Conservation (phyloP, 164 flowering plant species). For the Cinnamomum micranthum region DNA sequence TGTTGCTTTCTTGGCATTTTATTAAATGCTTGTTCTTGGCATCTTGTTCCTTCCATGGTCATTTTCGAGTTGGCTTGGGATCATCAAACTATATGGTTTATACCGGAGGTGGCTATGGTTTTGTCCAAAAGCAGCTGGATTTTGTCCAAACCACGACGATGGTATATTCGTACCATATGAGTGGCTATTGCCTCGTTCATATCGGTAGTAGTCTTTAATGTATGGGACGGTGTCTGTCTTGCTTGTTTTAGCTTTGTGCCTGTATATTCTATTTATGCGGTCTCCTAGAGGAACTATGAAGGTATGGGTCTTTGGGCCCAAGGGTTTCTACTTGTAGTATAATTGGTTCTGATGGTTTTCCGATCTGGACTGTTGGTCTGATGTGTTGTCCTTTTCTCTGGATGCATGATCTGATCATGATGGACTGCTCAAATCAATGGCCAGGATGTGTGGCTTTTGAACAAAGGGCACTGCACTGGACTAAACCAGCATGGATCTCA, state of each 20-base stretch:
- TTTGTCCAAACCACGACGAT: not conserved
- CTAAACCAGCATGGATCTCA: too few relatives aligned
- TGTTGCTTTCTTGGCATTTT: not conserved
- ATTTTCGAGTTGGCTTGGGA: not conserved
- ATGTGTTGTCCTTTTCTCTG: too few relatives aligned
- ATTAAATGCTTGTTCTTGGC: not conserved
- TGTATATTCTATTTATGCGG: not conserved
- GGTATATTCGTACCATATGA: not conserved
- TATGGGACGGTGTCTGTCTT: not conserved
- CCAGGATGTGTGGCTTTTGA: too few relatives aligned
- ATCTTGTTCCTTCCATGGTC: not conserved
- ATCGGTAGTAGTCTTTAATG: not conserved
- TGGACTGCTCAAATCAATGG: too few relatives aligned
- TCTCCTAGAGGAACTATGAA: not conserved
- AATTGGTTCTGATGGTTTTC: too few relatives aligned
- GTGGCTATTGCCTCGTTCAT: not conserved
- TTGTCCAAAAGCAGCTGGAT: not conserved
- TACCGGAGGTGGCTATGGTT: too few relatives aligned
- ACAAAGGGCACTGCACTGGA: too few relatives aligned
- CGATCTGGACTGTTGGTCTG: not conserved
- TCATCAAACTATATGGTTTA: not conserved
- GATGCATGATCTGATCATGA: too few relatives aligned
- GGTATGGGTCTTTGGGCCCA: too few relatives aligned
- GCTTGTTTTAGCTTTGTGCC: not conserved
- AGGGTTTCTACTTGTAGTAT: not conserved